These are phyloP conservation scores for Myrica gale DNA, from an alignment of 306 rosid genomes.

Conservation along the genomic window DNA sequence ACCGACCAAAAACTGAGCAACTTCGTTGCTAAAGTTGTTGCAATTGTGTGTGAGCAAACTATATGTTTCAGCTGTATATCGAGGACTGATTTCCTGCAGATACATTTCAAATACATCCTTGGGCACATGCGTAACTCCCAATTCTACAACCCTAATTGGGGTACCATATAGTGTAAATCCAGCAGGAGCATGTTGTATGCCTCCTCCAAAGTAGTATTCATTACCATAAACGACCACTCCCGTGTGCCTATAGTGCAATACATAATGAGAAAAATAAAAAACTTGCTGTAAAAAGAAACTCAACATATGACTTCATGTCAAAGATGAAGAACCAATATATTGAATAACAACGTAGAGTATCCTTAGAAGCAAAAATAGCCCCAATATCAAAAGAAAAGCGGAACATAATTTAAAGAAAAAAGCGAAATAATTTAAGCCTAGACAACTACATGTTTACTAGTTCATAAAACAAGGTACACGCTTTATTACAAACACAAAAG, in stretches of 20 bases:
- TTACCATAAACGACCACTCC: slow-evolving; percentile 85
- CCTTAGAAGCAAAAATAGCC: neutral
- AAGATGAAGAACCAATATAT: neutral
- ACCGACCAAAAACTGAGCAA: slow-evolving; percentile 90
- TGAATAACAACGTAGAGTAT: neutral
- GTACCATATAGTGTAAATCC: slow-evolving; percentile 85
- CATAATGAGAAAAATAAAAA: neutral
- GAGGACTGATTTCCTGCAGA: slow-evolving; percentile 77
- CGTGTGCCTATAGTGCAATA: slow-evolving; percentile 67
- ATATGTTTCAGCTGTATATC: slow-evolving; percentile 76
- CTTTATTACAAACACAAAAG: no score
- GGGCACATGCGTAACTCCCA: slow-evolving; percentile 87
- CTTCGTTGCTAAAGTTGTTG: slow-evolving; percentile 91
- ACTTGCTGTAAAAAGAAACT: neutral
- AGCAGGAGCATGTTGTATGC: slow-evolving; percentile 68
- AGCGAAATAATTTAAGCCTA: neutral
- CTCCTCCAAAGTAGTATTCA: slow-evolving; percentile 95
- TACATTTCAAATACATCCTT: slow-evolving; percentile 82
- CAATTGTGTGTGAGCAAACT: slow-evolving; percentile 83
- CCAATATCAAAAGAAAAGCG: no score
- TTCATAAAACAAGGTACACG: neutral
- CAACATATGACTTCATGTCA: neutral
- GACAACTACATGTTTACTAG: neutral
- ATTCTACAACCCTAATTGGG: slow-evolving; percentile 65
- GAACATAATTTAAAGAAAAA: no score